Percentiles rank a stretch among this genome's conserved stretches.
phyloP scores from a whole-genome alignment of 768 basidiomycete species.

The Dentipellis fragilis region DNA sequence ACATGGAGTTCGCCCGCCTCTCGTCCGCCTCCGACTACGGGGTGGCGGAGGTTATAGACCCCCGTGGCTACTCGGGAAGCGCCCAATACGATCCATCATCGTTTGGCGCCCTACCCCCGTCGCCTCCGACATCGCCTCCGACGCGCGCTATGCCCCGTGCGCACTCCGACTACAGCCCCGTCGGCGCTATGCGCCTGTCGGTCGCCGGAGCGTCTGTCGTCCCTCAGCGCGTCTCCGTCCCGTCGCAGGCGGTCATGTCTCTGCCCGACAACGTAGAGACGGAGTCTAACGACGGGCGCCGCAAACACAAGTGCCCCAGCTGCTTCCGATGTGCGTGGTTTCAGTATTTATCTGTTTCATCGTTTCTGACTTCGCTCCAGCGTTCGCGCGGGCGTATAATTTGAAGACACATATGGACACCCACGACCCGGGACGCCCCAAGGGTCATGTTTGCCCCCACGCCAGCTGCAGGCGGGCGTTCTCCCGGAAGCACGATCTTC shows the following conservation, averaged over 20 bases:
- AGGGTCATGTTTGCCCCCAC: conserved; percentile 85
- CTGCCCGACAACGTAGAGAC: conserved; percentile 25
- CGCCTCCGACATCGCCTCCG: conserved; percentile 7
- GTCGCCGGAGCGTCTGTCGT: conserved; percentile 43
- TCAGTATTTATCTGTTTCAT: conserved; percentile 1
- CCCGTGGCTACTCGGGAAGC: conserved; percentile 4
- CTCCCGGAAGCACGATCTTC: conserved; percentile 89
- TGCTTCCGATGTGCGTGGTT: conserved; percentile 57
- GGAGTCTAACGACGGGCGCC: conserved; percentile 46
- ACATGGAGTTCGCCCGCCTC: conserved; percentile 63
- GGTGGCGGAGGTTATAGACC: conserved; percentile 12
- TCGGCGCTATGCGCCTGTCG: conserved; percentile 18
- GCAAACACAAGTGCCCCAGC: conserved; percentile 65
- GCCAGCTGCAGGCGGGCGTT: conserved; percentile 82
- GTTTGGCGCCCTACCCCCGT: conserved; percentile 10
- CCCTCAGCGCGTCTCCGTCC: conserved; percentile 34
- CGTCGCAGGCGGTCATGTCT: conserved; percentile 29
- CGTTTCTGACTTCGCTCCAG: conserved; percentile 27
- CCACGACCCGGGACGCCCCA: conserved; percentile 85
- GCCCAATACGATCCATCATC: conserved; percentile 10
- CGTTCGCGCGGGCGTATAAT: conserved; percentile 90
- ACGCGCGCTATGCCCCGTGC: conserved; percentile 13
- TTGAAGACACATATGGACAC: conserved; percentile 93
- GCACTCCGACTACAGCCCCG: conserved; percentile 9
- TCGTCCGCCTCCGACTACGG: conserved; percentile 51